These are phyloP conservation scores for Didymella pomorum DNA, from an alignment of 2,329 filamentous ascomycete genomes.

Conservation along the genomic window DNA sequence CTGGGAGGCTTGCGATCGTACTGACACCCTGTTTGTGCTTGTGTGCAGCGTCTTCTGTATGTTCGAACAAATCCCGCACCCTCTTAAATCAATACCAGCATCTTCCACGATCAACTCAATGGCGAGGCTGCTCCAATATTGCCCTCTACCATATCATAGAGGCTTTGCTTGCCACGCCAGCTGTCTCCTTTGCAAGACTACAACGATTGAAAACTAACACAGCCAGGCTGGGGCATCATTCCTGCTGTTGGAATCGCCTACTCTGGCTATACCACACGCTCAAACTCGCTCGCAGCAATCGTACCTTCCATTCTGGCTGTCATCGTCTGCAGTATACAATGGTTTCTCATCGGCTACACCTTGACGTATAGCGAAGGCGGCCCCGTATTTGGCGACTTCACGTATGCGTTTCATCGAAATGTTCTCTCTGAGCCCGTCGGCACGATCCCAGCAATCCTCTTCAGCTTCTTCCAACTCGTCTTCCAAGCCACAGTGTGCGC, in stretches of 20 bases:
- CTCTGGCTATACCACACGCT: constrained; percentile 59
- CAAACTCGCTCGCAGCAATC: constrained; percentile 58
- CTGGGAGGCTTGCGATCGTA: constrained; percentile 62
- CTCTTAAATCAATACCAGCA: not conserved
- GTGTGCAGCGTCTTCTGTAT: constrained; percentile 60
- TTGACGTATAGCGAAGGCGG: constrained; percentile 59
- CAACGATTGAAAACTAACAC: not conserved
- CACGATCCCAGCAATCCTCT: constrained; percentile 60
- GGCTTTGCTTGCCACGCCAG: not conserved
- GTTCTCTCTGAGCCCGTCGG: constrained; percentile 60
- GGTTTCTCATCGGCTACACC: constrained; percentile 60
- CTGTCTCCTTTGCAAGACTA: too few relatives aligned
- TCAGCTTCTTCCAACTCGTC: constrained; percentile 62
- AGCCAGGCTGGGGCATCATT: constrained; percentile 59
- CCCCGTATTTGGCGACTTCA: constrained; percentile 56
- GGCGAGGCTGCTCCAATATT: not conserved
- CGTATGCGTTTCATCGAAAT: constrained; percentile 56
- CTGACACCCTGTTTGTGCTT: constrained; percentile 61
- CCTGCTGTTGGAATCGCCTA: constrained; percentile 62
- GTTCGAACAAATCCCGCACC: not conserved
- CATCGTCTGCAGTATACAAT: constrained; percentile 60
- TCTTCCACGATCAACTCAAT: not conserved
- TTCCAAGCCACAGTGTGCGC: constrained; percentile 62
- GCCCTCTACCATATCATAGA: not conserved
- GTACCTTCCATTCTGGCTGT: constrained; percentile 59